phyloP scores from a whole-genome alignment of 805 yeast genomes.

The Grigorovia humatica region DNA sequence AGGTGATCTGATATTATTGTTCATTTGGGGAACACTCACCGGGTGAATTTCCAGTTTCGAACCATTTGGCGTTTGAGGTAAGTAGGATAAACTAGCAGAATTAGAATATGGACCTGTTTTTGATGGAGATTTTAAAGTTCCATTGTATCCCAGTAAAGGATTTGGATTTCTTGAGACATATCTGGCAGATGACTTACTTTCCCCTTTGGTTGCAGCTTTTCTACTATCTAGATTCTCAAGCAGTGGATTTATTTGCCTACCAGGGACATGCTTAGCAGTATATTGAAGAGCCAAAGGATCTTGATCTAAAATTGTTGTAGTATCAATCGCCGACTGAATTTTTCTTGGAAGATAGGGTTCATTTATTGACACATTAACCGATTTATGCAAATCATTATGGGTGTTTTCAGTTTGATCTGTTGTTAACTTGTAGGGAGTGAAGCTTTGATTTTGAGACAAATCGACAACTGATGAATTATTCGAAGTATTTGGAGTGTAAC shows the following conservation, averaged over 20 bases:
- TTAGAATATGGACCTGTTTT: neutral
- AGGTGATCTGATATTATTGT: neutral
- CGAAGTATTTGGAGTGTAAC: constrained; percentile 60
- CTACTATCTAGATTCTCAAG: neutral
- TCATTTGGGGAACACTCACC: neutral
- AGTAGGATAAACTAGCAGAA: neutral
- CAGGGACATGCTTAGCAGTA: neutral
- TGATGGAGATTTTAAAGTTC: neutral
- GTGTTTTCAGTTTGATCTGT: neutral
- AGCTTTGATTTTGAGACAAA: constrained; percentile 18
- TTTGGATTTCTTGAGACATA: neutral
- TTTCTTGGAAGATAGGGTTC: neutral
- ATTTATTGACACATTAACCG: neutral
- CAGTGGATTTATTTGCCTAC: neutral
- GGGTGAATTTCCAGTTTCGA: neutral
- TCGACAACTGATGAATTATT: constrained; percentile 40
- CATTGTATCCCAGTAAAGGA: neutral
- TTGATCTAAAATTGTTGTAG: neutral
- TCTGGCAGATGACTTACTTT: neutral
- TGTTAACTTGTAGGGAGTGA: constrained; percentile 12
- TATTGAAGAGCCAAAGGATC: neutral
- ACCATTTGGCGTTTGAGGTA: neutral
- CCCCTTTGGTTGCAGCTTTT: too few species aligned
- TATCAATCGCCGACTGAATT: neutral
- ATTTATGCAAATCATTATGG: neutral